Conservation (phyloP, 495 filamentous ascomycete genomes). For the Hypoxylon crocopeplum region DNA sequence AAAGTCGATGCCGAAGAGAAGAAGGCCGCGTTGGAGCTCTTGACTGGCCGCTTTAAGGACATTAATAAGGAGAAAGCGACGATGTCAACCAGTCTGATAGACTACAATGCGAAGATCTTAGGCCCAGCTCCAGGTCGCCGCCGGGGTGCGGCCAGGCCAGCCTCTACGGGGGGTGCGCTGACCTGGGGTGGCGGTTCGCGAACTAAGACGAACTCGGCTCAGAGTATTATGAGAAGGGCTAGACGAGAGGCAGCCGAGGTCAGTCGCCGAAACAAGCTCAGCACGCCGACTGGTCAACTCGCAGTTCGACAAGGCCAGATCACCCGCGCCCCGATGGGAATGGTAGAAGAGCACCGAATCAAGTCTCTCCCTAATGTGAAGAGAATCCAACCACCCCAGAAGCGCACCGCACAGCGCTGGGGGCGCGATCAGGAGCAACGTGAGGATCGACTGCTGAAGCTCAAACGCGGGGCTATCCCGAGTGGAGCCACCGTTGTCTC, state of each 20-base stretch:
- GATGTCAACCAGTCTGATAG: constrained; percentile 39
- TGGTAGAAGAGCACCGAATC: constrained; percentile 46
- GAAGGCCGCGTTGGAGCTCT: constrained; percentile 49
- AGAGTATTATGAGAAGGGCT: constrained; percentile 37
- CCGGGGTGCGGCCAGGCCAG: neutral
- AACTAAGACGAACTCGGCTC: constrained; percentile 35
- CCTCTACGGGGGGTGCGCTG: too few species aligned
- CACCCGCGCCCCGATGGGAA: constrained; percentile 43
- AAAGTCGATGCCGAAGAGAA: constrained; percentile 55
- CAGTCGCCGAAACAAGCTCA: constrained; percentile 29
- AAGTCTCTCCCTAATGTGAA: constrained; percentile 33
- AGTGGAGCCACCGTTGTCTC: constrained; percentile 25
- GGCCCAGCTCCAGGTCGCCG: constrained; percentile 25
- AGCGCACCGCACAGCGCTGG: neutral
- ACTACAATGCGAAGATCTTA: constrained; percentile 32
- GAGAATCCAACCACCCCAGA: constrained; percentile 17
- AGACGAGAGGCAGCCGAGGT: constrained; percentile 41
- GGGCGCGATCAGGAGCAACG: constrained; percentile 25
- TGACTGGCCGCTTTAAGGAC: constrained; percentile 42
- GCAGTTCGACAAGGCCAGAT: constrained; percentile 40
- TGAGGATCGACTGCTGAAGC: constrained; percentile 28
- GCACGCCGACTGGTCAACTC: constrained; percentile 33
- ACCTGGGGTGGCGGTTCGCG: too few species aligned
- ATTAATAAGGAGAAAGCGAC: constrained; percentile 39
- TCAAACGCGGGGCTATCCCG: constrained; percentile 8